These are phyloP conservation scores for Lachnellula hyalina DNA, from an alignment of 2,329 filamentous ascomycete species.

Conservation along the genomic window DNA sequence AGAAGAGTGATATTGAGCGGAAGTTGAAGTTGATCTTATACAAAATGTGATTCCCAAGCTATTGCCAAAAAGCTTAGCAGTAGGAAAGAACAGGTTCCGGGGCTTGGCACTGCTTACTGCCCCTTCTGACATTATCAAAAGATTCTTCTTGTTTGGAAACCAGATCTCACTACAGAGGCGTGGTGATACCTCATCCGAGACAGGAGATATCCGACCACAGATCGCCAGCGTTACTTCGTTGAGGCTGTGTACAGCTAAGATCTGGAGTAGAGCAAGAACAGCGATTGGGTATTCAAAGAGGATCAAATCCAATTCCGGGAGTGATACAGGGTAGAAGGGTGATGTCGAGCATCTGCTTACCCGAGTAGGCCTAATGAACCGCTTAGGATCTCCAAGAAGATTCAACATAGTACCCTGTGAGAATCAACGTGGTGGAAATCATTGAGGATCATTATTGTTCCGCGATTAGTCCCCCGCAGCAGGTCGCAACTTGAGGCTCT, in stretches of 20 bases:
- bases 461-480: not conserved
- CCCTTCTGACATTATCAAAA: slow-evolving; percentile 15
- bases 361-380: not conserved
- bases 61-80: slow-evolving; percentile 19
- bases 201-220: slow-evolving; percentile 3
- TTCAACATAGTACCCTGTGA: slow-evolving; percentile 3
- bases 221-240: not conserved
- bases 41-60: slow-evolving; percentile 5
- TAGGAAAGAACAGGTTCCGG: slow-evolving; percentile 22
- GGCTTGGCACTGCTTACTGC: slow-evolving; percentile 13
- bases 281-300: not conserved
- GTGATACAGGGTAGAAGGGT: slow-evolving; percentile 4
- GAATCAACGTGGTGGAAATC: slow-evolving; percentile 7
- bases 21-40: slow-evolving; percentile 24
- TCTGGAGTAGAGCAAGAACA: slow-evolving; percentile 4
- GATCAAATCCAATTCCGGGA: not conserved
- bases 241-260: slow-evolving; percentile 8
- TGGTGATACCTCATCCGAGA: slow-evolving; percentile 20
- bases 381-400: not conserved
- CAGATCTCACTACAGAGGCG: slow-evolving; percentile 6
- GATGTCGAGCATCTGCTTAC: not conserved
- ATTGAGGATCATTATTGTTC: slow-evolving; percentile 8
- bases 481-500: slow-evolving; percentile 21
- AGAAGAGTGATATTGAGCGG: slow-evolving; percentile 16
- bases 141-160: slow-evolving; percentile 18